phyloP scores from a whole-genome alignment of 1,284 basidiomycete species.

The Ganoderma lucidum region DNA sequence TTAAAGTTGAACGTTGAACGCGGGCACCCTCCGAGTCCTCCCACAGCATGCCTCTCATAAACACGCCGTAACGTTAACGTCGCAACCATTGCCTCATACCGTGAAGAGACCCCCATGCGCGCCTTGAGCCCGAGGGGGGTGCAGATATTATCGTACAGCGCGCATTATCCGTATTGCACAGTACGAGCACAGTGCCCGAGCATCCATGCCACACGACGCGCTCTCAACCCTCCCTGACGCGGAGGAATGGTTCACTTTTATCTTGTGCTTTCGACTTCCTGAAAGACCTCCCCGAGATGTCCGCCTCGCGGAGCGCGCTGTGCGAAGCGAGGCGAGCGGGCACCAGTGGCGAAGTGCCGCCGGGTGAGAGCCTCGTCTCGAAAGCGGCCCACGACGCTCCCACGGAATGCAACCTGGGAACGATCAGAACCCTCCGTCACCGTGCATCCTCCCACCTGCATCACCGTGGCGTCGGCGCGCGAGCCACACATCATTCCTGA shows the following conservation, averaged over 20 bases:
- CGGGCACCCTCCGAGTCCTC: neutral
- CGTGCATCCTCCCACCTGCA: neutral
- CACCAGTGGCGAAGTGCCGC: neutral
- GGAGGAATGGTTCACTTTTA: neutral
- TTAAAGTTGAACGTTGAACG: neutral
- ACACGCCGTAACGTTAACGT: neutral
- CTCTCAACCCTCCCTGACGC: neutral
- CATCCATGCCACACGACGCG: neutral
- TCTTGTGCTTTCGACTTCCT: neutral
- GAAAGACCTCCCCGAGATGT: neutral
- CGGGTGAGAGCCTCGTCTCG: neutral
- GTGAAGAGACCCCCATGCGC: neutral
- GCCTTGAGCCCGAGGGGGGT: neutral
- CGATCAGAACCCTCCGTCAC: neutral
- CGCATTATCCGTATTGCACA: neutral
- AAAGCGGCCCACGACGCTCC: neutral
- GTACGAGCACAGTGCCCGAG: neutral
- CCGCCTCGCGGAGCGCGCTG: neutral
- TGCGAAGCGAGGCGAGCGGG: neutral
- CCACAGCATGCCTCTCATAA: neutral
- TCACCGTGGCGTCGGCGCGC: neutral
- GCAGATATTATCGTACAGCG: neutral
- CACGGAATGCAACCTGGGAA: neutral
- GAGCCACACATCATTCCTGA: neutral
- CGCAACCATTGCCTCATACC: neutral